These are phyloP conservation scores for Gossypium mustelinum DNA, from an alignment of 345 rosid genomes.

Conservation along the genomic window DNA sequence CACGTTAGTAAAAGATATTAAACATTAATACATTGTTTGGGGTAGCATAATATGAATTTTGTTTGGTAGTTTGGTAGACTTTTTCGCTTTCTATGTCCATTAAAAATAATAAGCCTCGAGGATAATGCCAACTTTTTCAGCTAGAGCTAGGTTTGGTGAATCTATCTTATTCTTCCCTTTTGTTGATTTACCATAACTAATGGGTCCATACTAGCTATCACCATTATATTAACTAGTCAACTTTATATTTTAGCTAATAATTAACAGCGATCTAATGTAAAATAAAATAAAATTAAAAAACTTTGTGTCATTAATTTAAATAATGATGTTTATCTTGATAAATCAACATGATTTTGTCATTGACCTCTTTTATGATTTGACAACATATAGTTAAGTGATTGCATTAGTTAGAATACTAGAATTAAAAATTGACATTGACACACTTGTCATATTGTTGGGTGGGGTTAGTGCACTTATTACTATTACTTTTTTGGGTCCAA, in stretches of 20 bases:
- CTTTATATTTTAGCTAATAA: background rate
- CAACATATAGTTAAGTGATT: background rate
- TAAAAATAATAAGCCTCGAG: background rate
- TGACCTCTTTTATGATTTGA: slow-evolving; percentile 11
- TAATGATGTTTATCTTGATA: background rate
- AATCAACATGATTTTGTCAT: background rate
- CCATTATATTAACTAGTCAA: background rate
- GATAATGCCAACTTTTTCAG: background rate
- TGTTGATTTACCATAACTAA: background rate
- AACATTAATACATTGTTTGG: background rate
- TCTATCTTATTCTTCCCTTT: slow-evolving; percentile 9
- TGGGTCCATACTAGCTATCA: background rate
- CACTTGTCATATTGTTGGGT: background rate
- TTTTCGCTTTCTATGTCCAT: background rate
- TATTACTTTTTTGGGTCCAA: background rate
- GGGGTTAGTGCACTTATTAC: background rate
- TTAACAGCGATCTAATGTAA: too few relatives aligned
- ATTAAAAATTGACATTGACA: background rate
- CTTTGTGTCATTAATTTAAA: too few relatives aligned
- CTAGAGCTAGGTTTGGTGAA: slow-evolving; percentile 1
- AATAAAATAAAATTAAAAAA: too few relatives aligned
- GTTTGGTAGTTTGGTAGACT: slow-evolving; percentile 6
- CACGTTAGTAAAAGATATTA: background rate
- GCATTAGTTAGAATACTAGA: background rate
- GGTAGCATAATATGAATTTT: background rate